phyloP scores from a whole-genome alignment of 176 grass and related monocot genomes.

The Avena atlantica region DNA sequence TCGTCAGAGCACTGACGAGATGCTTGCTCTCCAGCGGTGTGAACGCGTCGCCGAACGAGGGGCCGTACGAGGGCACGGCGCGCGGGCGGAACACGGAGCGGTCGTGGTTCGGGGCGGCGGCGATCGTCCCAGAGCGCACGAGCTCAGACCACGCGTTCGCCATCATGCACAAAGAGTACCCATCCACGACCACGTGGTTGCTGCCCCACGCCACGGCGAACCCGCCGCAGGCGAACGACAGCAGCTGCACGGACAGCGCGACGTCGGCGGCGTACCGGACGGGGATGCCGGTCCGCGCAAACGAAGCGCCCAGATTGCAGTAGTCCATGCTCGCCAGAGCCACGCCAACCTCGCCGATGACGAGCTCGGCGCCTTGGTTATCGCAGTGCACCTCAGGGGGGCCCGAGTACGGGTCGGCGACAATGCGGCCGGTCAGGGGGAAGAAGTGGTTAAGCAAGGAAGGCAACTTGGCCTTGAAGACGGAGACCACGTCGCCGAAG shows the following conservation, averaged over 20 bases:
- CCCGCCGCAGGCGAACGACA: conserved; percentile 54
- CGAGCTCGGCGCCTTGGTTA: conserved; percentile 3
- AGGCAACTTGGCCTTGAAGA: not conserved
- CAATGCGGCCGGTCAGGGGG: not conserved
- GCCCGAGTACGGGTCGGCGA: not conserved
- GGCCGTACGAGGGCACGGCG: conserved; percentile 4
- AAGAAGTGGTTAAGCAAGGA: not conserved
- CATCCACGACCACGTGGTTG: conserved; percentile 55
- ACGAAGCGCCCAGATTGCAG: not conserved
- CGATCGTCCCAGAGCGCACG: conserved; percentile 17
- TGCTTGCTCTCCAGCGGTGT: not conserved
- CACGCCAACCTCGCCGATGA: not conserved
- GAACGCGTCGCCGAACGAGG: conserved; percentile 32
- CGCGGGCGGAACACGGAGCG: conserved; percentile 51
- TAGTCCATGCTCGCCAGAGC: conserved; percentile 2
- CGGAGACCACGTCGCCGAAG: not conserved
- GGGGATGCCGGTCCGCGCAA: not conserved
- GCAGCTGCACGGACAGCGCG: conserved; percentile 54
- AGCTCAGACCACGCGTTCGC: conserved; percentile 40
- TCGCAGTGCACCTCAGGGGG: not conserved
- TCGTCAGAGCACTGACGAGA: conserved; percentile 39
- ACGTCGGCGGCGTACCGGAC: conserved; percentile 36
- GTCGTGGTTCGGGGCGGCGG: conserved; percentile 42
- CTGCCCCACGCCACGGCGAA: conserved; percentile 60
- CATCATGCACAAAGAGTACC: conserved; percentile 32